Evolutionary conservation across 495 filamentous ascomycete species (phyloP), one percentile per base, ranked within the genome.

Genomic region (Penicillium fimorum): DNA sequence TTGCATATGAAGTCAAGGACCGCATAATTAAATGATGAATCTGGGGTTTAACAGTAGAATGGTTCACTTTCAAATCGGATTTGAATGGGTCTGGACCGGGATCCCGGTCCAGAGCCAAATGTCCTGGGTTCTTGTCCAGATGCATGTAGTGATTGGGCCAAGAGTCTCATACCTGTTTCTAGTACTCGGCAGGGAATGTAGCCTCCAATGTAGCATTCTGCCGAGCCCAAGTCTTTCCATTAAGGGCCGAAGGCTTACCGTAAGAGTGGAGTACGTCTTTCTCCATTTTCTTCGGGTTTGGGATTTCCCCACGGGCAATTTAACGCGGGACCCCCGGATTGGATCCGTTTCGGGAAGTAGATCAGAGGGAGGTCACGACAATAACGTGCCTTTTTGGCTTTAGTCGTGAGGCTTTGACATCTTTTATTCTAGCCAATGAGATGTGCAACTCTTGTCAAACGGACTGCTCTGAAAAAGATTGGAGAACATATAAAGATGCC

Each of bases 401-500:
- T 41, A 40, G 42, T 27, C 25, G 13, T 47, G 47, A 30, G 22
- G 30, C 15, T 12, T 48, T 20, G 50, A 25, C 38, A 47, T 25
- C 20, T 42, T 22, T 43, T n/a, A 45, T 53, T 18, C 42, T 37
- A 20, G 33, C 57, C 56, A 59, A 59, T 54, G 20, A 29, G 22
- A 37, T 32, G 1, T 18, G 24, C 17, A 24, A 10, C 33, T 13
- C 53, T 60, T 57, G 37, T 15, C 45, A 60, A 64, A 52, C 22
- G 47, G 45, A 38, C 53, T 47, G 49, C 50, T 2, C 27, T 57
- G 25, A 25, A 46, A n/a, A 30, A 25, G 20, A 25, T 22, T 33
- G 11, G 15, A 43, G 33, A 45, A 47, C 50, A 64, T 64, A 64
- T 62, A 65, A 57, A 35, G 52, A 43, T 6, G 35, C 49, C 49